Evolutionary conservation across 1,284 basidiomycete species (phyloP), one percentile per base, ranked within the genome.

Genomic region (Fomitiporia mediterranea): DNA sequence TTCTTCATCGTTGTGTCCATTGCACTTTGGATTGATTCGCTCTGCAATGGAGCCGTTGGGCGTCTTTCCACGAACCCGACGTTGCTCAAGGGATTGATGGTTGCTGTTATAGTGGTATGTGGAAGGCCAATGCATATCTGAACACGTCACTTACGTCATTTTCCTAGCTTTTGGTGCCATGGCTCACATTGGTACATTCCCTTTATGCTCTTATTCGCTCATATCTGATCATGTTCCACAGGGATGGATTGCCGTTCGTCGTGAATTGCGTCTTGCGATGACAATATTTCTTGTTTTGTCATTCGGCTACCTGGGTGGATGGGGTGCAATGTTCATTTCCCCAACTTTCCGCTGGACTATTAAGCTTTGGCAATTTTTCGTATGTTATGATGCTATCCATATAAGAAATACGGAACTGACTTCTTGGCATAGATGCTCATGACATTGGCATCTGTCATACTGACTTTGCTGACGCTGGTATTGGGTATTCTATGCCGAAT

Each of bases 231-330:
- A 49, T 6, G 51, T 27, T 53, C 5, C 32, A 23, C 56, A 84
- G 82, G 89, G 88, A 19, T 90, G 87, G 86, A 80, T 85, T 62
- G 79, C 83, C 32, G 80, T 86, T 48, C 83, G 89, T 39, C 77
- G 74, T 51, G 89, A 91, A 68, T 70, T 76, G 53, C 80, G 76
- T 59, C 61, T 74, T 15, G 75, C 74, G 9, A 87, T 84, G 80
- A 62, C 81, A 46, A 62, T 77, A 17, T 91, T 91, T 71, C 72
- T 91, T 51, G 63, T 73, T 13, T 62, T 88, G 51, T 84, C 82
- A 4, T 60, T 80, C 30, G 66, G 80, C 9, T 84, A 88, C 66
- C 73, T 89, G 38, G 75, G 71, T 49, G 83, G 81, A 37, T 91
- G 83, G 83, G 76, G 81, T 48, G 69, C 80, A 53, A 87, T 89